Evolutionary conservation across 2,329 filamentous ascomycete genomes (phyloP).

Genomic region (Fusarium incarnatum): DNA sequence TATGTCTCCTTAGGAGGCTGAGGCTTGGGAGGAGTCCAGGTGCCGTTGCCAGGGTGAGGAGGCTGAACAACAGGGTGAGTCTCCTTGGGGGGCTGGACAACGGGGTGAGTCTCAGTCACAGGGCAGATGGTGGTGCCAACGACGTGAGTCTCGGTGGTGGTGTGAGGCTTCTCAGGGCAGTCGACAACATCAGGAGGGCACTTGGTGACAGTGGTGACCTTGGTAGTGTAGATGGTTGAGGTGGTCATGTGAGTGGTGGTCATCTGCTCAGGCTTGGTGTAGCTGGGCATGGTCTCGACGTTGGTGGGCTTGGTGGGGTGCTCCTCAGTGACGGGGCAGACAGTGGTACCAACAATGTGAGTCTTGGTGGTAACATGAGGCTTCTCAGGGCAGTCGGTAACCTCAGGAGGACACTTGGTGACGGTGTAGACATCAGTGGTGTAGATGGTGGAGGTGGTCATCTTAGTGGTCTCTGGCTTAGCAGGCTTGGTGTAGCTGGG

Average conservation of each 20-base stretch:
- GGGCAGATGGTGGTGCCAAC: constrained; percentile 40
- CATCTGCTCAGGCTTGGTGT: constrained; percentile 2
- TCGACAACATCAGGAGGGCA: constrained; percentile 30
- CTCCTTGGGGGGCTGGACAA: constrained; percentile 9
- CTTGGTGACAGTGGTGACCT: constrained; percentile 34
- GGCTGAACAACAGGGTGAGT: constrained; percentile 14
- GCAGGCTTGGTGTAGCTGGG: constrained; percentile 2
- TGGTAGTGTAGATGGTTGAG: constrained; percentile 39
- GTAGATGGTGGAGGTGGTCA: constrained; percentile 36
- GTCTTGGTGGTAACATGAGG: constrained; percentile 33
- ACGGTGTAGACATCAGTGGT: constrained; percentile 30
- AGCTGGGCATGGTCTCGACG: not conserved
- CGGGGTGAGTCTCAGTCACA: constrained; percentile 22
- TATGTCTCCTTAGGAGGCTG: constrained; percentile 25
- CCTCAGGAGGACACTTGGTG: constrained; percentile 27
- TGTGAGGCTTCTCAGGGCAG: constrained; percentile 32
- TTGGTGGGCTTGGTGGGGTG: not conserved
- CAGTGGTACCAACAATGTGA: constrained; percentile 17
- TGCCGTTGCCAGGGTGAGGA: constrained; percentile 23
- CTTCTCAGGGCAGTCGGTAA: constrained; percentile 15
- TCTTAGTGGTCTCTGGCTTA: constrained; percentile 18
- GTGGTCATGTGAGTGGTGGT: constrained; percentile 27
- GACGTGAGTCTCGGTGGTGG: constrained; percentile 32
- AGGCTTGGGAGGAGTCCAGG: constrained; percentile 28
- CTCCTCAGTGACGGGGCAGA: constrained; percentile 33